phyloP scores from a whole-genome alignment of 306 rosid species.

The Quercus dentata region DNA sequence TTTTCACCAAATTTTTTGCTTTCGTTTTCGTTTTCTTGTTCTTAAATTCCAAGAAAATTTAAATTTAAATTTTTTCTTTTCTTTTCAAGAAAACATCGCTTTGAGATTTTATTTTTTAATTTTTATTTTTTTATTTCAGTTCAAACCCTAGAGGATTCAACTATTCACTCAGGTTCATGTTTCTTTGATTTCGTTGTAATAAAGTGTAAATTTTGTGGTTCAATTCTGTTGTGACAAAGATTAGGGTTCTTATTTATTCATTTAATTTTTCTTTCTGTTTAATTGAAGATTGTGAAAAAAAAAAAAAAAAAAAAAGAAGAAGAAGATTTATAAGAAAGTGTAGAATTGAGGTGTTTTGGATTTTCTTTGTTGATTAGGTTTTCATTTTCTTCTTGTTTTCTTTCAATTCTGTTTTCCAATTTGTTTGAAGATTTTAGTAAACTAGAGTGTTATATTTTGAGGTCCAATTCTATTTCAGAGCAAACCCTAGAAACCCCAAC shows the following conservation, averaged over 20 bases:
- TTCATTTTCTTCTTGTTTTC: too few species aligned
- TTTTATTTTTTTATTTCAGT: background rate
- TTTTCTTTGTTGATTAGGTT: too few species aligned
- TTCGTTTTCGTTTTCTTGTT: background rate
- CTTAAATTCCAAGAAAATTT: background rate
- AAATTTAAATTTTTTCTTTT: too few species aligned
- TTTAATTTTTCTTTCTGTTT: background rate
- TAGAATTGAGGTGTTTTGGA: too few species aligned
- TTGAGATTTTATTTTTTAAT: background rate
- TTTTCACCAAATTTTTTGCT: background rate
- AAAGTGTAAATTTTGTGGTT: background rate
- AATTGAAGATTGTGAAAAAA: too few species aligned
- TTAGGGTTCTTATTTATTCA: background rate
- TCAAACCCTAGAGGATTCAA: constrained; percentile 1
- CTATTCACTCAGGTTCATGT: background rate
- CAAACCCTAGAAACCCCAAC: too few species aligned
- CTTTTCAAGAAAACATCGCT: background rate
- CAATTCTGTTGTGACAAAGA: background rate
- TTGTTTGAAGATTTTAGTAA: background rate
- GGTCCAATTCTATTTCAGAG: too few species aligned
- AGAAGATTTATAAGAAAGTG: too few species aligned
- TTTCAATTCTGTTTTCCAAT: too few species aligned
- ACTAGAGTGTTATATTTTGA: background rate
- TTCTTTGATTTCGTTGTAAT: background rate
- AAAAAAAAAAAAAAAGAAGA: too few species aligned